Evolutionary conservation across 352 stramenopile genomes (phyloP).

Genomic region (Phytophthora nicotianae): DNA sequence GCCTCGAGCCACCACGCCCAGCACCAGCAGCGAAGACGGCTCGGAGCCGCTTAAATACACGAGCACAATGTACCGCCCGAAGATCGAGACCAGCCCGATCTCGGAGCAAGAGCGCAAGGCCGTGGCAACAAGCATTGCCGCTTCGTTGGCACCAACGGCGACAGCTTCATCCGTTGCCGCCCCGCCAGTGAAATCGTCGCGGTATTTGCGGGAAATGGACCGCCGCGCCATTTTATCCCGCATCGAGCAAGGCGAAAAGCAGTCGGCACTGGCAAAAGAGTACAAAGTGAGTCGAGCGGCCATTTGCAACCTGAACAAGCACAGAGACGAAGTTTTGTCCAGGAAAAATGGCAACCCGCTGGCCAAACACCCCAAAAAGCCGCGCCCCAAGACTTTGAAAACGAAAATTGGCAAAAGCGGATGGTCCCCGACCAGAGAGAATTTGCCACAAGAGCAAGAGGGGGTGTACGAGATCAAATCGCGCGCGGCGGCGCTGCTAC

Average conservation of each 20-base stretch:
- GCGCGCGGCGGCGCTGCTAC: constrained; percentile 39
- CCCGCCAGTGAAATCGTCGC: constrained; percentile 40
- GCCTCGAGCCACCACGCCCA: constrained; percentile 7
- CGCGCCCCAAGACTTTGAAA: constrained; percentile 29
- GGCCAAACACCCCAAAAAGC: constrained; percentile 63
- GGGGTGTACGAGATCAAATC: constrained; percentile 49
- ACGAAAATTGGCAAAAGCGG: constrained; percentile 18
- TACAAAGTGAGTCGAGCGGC: constrained; percentile 65
- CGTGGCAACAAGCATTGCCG: not conserved
- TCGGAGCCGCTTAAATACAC: not conserved
- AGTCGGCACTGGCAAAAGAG: constrained; percentile 67
- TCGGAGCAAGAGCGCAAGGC: not conserved
- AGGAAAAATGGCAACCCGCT: constrained; percentile 54
- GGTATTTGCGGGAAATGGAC: constrained; percentile 70
- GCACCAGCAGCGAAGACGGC: constrained; percentile 19
- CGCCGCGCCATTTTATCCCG: constrained; percentile 56
- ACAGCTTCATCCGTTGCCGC: not conserved
- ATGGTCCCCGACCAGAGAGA: constrained; percentile 7
- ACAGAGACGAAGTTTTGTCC: constrained; percentile 52
- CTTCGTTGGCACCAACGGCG: constrained; percentile 3
- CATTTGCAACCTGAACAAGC: constrained; percentile 73
- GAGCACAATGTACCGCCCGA: not conserved
- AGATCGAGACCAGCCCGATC: not conserved
- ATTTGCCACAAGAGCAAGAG: not conserved
- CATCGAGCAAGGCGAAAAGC: constrained; percentile 62